These are phyloP conservation scores for Hordeum vulgare DNA, from an alignment of 176 grass and related monocot species.

Conservation along the genomic window MorexV3_pseudomolecules_assembly NC_058521.1:70708968-70709467, in stretches of 20 bases:
- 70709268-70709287: constrained; percentile 30
- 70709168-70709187: constrained; percentile 6
- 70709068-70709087: no score
- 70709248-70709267: background rate
- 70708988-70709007: no score
- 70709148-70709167: no score
- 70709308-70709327: background rate
- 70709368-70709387: background rate
- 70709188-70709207: background rate
- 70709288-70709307: background rate
- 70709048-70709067: no score
- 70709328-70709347: background rate
- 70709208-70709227: background rate
- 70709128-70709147: no score
- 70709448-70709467: background rate
- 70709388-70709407: background rate
- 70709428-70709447: background rate
- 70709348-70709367: background rate
- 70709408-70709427: constrained; percentile 1
- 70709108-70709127: no score
- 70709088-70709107: no score
- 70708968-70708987: no score
- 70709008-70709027: no score
- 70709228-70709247: background rate
- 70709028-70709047: no score